Conservation (phyloP, 345 rosid species). For the Aquilaria sinensis region DNA sequence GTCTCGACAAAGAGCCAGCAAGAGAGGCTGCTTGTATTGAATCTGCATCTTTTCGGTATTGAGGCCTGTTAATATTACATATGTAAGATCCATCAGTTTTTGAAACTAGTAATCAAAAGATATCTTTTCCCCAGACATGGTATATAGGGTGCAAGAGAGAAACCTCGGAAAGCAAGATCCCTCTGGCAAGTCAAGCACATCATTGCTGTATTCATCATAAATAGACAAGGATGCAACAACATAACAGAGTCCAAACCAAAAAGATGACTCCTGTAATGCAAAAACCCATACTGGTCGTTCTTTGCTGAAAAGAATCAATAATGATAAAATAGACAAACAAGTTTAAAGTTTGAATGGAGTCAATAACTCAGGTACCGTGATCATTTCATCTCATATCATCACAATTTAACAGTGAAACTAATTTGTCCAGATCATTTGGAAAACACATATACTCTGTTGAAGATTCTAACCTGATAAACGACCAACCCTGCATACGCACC, state of each 20-base stretch:
- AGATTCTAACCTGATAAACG: conserved; percentile 58
- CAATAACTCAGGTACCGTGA: too few relatives aligned
- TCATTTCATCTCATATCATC: too few relatives aligned
- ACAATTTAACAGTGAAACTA: neutral
- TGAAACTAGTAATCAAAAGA: neutral
- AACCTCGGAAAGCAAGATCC: conserved; percentile 93
- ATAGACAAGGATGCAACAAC: conserved; percentile 69
- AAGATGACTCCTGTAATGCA: conserved; percentile 68
- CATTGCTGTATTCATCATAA: conserved; percentile 92
- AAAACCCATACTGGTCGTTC: neutral
- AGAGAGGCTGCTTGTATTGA: conserved; percentile 29
- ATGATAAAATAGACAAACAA: too few relatives aligned
- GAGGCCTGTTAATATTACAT: conserved; percentile 41
- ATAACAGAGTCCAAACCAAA: conserved; percentile 86
- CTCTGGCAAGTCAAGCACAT: conserved; percentile 83
- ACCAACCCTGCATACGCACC: conserved; percentile 86
- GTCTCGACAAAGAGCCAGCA: conserved; percentile 33
- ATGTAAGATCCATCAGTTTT: conserved; percentile 3
- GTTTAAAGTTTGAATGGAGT: too few relatives aligned
- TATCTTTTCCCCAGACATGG: neutral
- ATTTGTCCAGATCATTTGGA: neutral
- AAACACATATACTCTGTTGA: neutral
- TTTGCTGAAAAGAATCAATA: too few relatives aligned
- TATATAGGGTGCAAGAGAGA: conserved; percentile 8
- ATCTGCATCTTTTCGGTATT: conserved; percentile 32